Base-by-base conservation (phyloP, 2,329 filamentous ascomycete species). In the Pseudonectria buxi region DNA sequence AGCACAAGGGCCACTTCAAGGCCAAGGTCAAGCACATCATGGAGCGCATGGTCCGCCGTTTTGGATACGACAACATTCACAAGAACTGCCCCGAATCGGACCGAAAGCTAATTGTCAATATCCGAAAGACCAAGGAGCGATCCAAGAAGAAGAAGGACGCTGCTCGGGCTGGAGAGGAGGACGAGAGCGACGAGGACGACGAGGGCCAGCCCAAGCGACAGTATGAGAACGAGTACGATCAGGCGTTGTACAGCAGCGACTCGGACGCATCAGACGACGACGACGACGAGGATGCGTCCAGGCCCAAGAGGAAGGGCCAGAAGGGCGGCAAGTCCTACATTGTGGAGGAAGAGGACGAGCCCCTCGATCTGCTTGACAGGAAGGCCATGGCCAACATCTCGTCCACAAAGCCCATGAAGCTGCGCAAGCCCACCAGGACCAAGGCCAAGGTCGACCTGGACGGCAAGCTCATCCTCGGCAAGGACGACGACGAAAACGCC, bases 11-110 rank as follows among this genome's bases (percentile, higher is more conserved):
- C 10, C 88, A 94, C 58, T 92, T 98, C 68, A 87, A 90, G 54
- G 82, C 86, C 32, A 98, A 96, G 69, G 89, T 98, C 49, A 96
- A 95, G 77, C 89, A 95, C 56, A 96, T 98, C 45, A 68, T 98
- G 12, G 92, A 98, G 65, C 80, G 92, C 34, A 87, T 95, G 74
- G 83, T 96, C 14, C 79, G 90, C 31, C 80, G 90, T 37, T 96
- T 95, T 55, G 89, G 92, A 31, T 83, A 84, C 30, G 83, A 90
- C 3, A 63, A 78, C 22, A 76, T 98, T 10, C 86, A 92, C 62
- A 76, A 77, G 46, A 72, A 85, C 58, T 89, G 86, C 39, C 90
- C 89, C 3, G 86, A 94, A 53, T 77, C 78, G 14, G 90, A 95
- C 63, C 80, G 80, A 49, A 98, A 96, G 62, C 71, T 98, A 36